Conservation (phyloP, 139 green algal genomes). For the Chlamydomonas sphaeroides region DNA sequence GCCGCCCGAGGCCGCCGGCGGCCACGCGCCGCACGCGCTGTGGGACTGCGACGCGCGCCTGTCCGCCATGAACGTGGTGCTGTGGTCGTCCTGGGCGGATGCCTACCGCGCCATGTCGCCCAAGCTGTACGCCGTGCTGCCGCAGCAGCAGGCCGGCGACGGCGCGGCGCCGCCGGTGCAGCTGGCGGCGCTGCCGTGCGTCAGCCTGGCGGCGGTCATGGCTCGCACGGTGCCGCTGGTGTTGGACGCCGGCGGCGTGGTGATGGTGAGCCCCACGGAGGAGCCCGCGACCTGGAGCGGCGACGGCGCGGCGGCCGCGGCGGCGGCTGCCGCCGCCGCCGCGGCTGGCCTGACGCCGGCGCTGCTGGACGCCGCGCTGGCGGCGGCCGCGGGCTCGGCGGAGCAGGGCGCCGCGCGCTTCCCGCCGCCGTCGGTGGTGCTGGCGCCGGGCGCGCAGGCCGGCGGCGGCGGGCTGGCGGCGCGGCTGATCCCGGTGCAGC, state of each 20-base stretch:
- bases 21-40: background rate
- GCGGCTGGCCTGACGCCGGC: background rate
- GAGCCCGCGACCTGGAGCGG: background rate
- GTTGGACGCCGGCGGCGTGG: background rate
- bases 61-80: background rate
- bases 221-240: conserved; percentile 16
- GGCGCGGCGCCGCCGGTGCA: background rate
- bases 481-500: conserved; percentile 18
- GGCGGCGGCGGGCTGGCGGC: background rate
- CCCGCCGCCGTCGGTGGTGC: conserved; percentile 7
- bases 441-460: background rate
- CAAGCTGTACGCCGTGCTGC: conserved; percentile 31
- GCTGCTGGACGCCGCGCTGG: conserved; percentile 9
- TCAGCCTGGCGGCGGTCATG: conserved; percentile 33
- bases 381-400: background rate
- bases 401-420: background rate
- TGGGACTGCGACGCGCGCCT: conserved; percentile 30
- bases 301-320: background rate
- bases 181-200: conserved; percentile 31
- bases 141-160: background rate
- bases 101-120: conserved; percentile 29
- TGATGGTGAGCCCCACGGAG: conserved; percentile 18
- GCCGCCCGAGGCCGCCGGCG: background rate
- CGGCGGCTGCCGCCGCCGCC: background rate
- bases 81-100: conserved; percentile 9